Evolutionary conservation across 768 basidiomycete species (phyloP), one percentile per base, ranked within the genome.

Genomic region (Auriscalpium orientale): DNA sequence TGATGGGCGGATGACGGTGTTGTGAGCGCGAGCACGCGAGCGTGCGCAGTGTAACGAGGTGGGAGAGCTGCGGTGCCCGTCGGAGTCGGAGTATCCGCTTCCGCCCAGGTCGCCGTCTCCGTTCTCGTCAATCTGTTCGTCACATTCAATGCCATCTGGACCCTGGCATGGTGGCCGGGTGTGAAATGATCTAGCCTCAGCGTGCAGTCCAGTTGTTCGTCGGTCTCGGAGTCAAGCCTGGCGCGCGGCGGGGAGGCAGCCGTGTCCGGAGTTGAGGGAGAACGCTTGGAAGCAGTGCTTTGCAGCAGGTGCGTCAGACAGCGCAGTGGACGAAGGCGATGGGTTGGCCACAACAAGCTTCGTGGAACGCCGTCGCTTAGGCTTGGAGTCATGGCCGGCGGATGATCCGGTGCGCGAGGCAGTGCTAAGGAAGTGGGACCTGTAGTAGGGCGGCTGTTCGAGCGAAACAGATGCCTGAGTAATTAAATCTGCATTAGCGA

Each of bases 361-460:
- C 12, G 28, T 9, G n/a, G 36, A 18, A 18, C 35, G n/a, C 34
- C 7, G n/a, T 38, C 15, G n/a, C 20, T 51, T 51, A 36, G 8
- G 35, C 28, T 51, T 36, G 13, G 28, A 13, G 36, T 38, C 13
- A 37, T 16, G 16, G 10, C 28, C 9, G 12, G n/a, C 28, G 34
- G 16, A 35, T 18, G 36, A 11, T 20, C 47, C 47, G 47, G 20
- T 21, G 44, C 44, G 20, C 8, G 49, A 21, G 10, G 28, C 50
- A 7, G 28, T 11, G 28, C 48, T 49, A 36, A 15, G 28, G 11
- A 36, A 36, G 36, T 33, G 52, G 20, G 52, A 46, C 10, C 20
- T 43, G 40, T 53, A 53, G 28, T 53, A 46, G 11, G 52, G 52
- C 8, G 52, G 52, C 11, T 53, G 52, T 35, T 53, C 52, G 15